phyloP scores from a whole-genome alignment of 2,329 filamentous ascomycete species.

The Talaromyces atroroseus region DNA sequence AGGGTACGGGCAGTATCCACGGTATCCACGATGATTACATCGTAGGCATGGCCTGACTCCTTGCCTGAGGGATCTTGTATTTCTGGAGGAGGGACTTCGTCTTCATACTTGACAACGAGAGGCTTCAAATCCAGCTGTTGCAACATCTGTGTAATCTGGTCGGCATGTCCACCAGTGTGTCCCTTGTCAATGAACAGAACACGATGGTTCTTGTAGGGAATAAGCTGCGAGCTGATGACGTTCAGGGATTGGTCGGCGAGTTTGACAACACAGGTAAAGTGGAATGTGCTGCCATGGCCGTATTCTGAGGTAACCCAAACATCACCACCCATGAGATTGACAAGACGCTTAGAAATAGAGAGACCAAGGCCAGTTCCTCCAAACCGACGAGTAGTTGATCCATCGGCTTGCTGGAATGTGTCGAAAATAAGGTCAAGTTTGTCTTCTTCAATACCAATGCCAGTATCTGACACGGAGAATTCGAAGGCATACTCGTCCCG shows the following conservation, averaged over 20 bases:
- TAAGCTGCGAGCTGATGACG: slow-evolving; percentile 66
- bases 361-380: slow-evolving; percentile 86
- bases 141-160: slow-evolving; percentile 70
- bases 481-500: slow-evolving; percentile 81
- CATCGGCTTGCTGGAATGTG: slow-evolving; percentile 94
- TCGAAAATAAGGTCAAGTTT: slow-evolving; percentile 95
- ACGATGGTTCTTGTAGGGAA: slow-evolving; percentile 79
- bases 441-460: slow-evolving; percentile 87
- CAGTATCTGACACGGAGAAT: slow-evolving; percentile 87
- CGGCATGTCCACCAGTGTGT: slow-evolving; percentile 64
- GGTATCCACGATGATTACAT: slow-evolving; percentile 87
- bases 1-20: slow-evolving; percentile 77
- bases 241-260: slow-evolving; percentile 69
- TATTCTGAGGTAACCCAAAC: slow-evolving; percentile 90
- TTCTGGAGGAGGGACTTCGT: slow-evolving; percentile 54
- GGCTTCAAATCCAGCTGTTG: slow-evolving; percentile 69
- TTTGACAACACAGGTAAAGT: slow-evolving; percentile 84
- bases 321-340: slow-evolving; percentile 89
- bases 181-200: slow-evolving; percentile 89
- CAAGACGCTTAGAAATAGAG: slow-evolving; percentile 90
- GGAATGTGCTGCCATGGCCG: slow-evolving; percentile 83
- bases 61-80: slow-evolving; percentile 43
- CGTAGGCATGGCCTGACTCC: slow-evolving; percentile 59
- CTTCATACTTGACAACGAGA: slow-evolving; percentile 65
- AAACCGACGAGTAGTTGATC: slow-evolving; percentile 90